phyloP scores from a whole-genome alignment of 2,329 filamentous ascomycete genomes.

The Apiospora phragmitis region DNA sequence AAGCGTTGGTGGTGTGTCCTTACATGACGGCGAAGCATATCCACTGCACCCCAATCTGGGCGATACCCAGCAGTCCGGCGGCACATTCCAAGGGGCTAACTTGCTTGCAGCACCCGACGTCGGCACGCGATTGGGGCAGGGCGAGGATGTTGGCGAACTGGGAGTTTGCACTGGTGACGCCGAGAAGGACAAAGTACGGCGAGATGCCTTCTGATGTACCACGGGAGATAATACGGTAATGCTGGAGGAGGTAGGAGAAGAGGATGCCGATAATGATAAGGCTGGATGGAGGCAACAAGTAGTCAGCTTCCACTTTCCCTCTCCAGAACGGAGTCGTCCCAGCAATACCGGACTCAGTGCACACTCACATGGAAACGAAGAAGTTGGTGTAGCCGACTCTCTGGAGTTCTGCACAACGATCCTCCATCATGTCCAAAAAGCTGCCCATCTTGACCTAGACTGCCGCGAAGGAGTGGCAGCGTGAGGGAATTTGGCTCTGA shows the following conservation, averaged over 20 bases:
- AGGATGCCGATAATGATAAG: slow-evolving; percentile 86
- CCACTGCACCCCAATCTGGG: slow-evolving; percentile 91
- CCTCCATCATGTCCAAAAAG: slow-evolving; percentile 26
- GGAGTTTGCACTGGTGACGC: slow-evolving; percentile 83
- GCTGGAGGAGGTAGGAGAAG: slow-evolving; percentile 91
- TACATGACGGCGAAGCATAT: slow-evolving; percentile 90
- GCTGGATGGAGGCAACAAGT: slow-evolving; percentile 32
- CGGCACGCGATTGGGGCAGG: slow-evolving; percentile 77
- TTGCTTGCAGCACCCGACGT: slow-evolving; percentile 83
- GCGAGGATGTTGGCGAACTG: slow-evolving; percentile 92
- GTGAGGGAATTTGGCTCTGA: neutral
- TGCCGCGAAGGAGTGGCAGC: neutral
- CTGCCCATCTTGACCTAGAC: slow-evolving; percentile 31
- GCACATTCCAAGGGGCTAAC: slow-evolving; percentile 81
- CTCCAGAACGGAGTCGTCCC: neutral
- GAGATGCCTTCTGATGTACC: slow-evolving; percentile 92
- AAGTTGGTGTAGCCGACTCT: slow-evolving; percentile 56
- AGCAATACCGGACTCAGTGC: neutral
- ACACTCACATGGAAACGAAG: slow-evolving; percentile 54
- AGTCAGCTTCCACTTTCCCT: neutral
- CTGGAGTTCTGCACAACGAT: slow-evolving; percentile 53
- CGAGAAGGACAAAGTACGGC: slow-evolving; percentile 92
- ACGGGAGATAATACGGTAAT: slow-evolving; percentile 84
- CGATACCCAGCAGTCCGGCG: slow-evolving; percentile 82
- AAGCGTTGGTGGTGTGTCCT: slow-evolving; percentile 33